Percentiles rank a stretch among this genome's conserved stretches.
Conservation (phyloP, 768 basidiomycete genomes). For the Mycena vulgaris region DNA sequence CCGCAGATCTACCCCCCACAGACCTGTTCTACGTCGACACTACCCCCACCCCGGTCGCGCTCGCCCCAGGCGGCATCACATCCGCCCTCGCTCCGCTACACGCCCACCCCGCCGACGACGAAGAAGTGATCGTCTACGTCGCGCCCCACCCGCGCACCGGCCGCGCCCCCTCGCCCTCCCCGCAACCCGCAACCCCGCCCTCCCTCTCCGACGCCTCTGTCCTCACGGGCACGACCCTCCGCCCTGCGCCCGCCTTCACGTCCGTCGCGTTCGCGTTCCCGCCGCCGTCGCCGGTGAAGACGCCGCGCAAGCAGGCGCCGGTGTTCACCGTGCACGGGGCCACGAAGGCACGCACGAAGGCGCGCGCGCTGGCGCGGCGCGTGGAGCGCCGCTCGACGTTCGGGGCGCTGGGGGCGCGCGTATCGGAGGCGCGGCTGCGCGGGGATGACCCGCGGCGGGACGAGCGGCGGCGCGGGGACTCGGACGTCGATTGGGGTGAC, state of each 20-base stretch:
- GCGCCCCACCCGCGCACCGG: constrained; percentile 76
- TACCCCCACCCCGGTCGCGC: constrained; percentile 32
- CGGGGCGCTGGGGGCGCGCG: constrained; percentile 67
- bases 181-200: constrained; percentile 21
- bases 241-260: constrained; percentile 41
- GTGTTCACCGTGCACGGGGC: constrained; percentile 45
- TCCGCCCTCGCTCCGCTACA: constrained; percentile 40
- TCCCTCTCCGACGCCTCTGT: constrained; percentile 38
- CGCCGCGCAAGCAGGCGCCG: constrained; percentile 47
- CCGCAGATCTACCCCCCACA: constrained; percentile 9
- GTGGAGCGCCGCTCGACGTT: constrained; percentile 53
- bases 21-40: constrained; percentile 61
- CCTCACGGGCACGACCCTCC: constrained; percentile 46
- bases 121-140: constrained; percentile 84
- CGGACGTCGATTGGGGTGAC: constrained; percentile 80
- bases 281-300: constrained; percentile 37
- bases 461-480: constrained; percentile 73
- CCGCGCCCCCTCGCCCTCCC: constrained; percentile 26
- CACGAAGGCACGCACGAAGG: constrained; percentile 44
- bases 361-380: constrained; percentile 43
- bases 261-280: constrained; percentile 53
- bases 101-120: constrained; percentile 54
- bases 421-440: constrained; percentile 67
- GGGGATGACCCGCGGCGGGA: constrained; percentile 58
- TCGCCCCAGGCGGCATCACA: constrained; percentile 31